Base-by-base conservation (phyloP, 306 rosid genomes). In the Macrotyloma uniflorum region DNA sequence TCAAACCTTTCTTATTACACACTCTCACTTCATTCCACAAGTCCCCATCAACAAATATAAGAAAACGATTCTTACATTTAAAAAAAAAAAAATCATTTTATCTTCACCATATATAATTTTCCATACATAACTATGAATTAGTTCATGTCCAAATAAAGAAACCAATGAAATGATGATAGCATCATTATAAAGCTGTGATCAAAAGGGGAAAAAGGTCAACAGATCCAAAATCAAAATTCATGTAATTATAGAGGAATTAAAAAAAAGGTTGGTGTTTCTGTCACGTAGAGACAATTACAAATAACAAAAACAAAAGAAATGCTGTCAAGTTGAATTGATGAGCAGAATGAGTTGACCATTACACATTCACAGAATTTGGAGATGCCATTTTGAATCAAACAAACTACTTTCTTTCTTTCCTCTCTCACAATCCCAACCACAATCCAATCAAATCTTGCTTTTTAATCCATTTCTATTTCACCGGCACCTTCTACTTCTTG, bases 301-400 rank as follows among this genome's bases (percentile, higher is more conserved):
- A 59, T 59, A 24, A 57, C 18, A 30, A 61, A n/a, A 30, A 14
- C 16, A 15, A 5, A 59, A 16, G n/a, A 15, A 28, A 16, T 0
- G 66, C 38, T 58, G 38, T 58, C 66, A 28, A 13, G 66, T 11
- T 16, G 54, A 47, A 47, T 47, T 5, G 20, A 19, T 58, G 36
- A 58, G 66, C 42, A 28, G 43, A 10, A 28, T 28, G 8, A 13
- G 79, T 75, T 61, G 76, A 71, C 76, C 76, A 33, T 12, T 11
- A 53, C 79, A 18, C 19, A 19, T 66, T 74, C 28, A 10, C 19
- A 42, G 5, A 16, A 22, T 55, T 13, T 38, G 40, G 24, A 72
- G 38, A 12, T 23, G 54, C 13, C 53, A 23, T 55, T 73, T 55
- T 55, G 42, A 38, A 63, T n/a, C 30, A 36, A 18, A 35, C 70